phyloP scores from a whole-genome alignment of 2,329 filamentous ascomycete genomes.

The Fusarium gaditjirri region DNA sequence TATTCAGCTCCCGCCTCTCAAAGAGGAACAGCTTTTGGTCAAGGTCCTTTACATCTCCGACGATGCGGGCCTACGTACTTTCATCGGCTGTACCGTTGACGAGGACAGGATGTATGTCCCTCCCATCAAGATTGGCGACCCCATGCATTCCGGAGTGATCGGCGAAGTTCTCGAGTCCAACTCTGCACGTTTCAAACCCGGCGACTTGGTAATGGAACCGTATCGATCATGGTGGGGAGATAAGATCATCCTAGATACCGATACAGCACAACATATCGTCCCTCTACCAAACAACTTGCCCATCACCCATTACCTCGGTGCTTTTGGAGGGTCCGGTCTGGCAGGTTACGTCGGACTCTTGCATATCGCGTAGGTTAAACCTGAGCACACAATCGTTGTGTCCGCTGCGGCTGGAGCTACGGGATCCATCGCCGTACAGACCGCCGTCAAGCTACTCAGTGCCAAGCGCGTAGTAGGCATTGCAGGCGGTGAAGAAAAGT shows the following conservation, averaged over 20 bases:
- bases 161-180: conserved; percentile 11
- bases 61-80: conserved; percentile 3
- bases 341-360: conserved; percentile 3
- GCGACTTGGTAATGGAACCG: conserved; percentile 9
- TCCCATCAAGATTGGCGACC: not conserved
- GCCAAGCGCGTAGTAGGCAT: conserved; percentile 34
- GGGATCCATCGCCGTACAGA: conserved; percentile 11
- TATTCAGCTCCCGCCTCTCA: not conserved
- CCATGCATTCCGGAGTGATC: conserved; percentile 5
- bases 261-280: not conserved
- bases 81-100: not conserved
- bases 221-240: conserved; percentile 8
- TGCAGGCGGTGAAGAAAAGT: conserved; percentile 34
- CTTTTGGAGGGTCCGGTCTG: conserved; percentile 9
- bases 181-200: not conserved
- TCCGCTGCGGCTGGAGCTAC: conserved; percentile 11
- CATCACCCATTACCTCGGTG: conserved; percentile 13
- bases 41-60: conserved; percentile 14
- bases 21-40: conserved; percentile 2
- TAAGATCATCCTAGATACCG: not conserved
- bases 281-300: not conserved
- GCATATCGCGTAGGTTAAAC: not conserved
- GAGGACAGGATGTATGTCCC: conserved; percentile 13
- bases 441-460: conserved; percentile 27
- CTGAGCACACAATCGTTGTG: not conserved